Evolutionary conservation across 2,329 filamentous ascomycete genomes (phyloP), one percentile per base, ranked within the genome.

Genomic region (Xenoacremonium recifei): DNA sequence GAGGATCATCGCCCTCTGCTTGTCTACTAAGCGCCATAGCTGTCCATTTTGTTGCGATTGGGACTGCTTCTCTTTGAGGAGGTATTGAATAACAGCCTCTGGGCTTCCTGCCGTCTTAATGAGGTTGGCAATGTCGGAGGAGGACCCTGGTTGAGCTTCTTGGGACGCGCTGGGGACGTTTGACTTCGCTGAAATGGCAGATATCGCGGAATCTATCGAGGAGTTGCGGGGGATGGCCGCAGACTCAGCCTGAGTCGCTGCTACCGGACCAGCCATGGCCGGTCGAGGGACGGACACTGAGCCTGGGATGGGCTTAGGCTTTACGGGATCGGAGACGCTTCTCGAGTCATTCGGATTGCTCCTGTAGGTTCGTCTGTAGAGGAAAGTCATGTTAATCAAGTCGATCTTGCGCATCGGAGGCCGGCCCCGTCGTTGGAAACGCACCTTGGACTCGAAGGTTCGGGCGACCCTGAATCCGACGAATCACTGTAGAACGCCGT

Each of bases 21-120:
- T 97, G 64, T 97, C 92, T 37, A 99, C 90, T 35, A 99, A 71
- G 37, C 90, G 85, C 93, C 93, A 99, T 57, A 99, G 70, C 63
- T 99, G 92, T 15, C 84, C 76, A 62, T 97, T 97, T 61, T 97
- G 93, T 53, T 89, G 85, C 5, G 88, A 81, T 40, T 90, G 87
- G 36, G 89, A 87, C 49, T 92, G 83, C 65, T 96, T 97, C 62
- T 99, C 93, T 62, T 88, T 95, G 50, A 96, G 70, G 37, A 99
- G 71, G 57, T 93, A 89, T 54, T 89, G 80, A 46, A 99, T 89
- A 5, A 95, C 86, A 5, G 87, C 88, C 62, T 99, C 92, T 13
- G 91, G 78, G 39, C 89, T 95, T 37, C 92, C 93, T 19, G 91
- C 91, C 21, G 89, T 81, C 57, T 85, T 80, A 50, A 97, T 87